phyloP scores from a whole-genome alignment of 225 moss, liverwort and hornwort genomes.

The Polytrichum formosum region DNA sequence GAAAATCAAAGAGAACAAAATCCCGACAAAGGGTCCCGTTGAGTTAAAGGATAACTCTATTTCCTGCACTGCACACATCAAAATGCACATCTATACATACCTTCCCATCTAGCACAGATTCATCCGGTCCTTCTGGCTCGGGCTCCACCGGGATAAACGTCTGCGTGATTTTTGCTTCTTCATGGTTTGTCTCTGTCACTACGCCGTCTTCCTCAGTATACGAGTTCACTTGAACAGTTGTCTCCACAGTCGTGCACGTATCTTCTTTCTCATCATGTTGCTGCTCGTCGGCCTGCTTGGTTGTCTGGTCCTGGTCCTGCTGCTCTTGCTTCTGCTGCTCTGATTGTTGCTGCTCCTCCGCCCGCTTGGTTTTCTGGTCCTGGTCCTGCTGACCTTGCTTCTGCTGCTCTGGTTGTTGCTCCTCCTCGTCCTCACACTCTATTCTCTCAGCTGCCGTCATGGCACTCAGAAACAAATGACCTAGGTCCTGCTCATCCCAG shows the following conservation, averaged over 20 bases:
- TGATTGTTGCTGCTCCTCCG: neutral
- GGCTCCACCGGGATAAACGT: neutral
- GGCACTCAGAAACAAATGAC: neutral
- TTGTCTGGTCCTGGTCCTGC: neutral
- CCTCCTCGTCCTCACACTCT: neutral
- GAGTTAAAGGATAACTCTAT: too few relatives aligned
- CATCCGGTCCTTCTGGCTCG: slow-evolving; percentile 12
- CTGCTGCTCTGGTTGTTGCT: neutral
- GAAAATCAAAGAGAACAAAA: too few relatives aligned
- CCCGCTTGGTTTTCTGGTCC: neutral
- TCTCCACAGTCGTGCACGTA: neutral
- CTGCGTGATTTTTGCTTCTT: slow-evolving; percentile 5
- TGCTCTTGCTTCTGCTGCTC: too few relatives aligned
- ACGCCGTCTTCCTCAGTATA: slow-evolving; percentile 13
- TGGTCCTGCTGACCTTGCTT: neutral
- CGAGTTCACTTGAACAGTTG: neutral
- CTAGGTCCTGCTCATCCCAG: neutral
- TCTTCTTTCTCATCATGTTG: neutral
- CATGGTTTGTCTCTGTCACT: slow-evolving; percentile 25
- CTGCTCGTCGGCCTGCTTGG: neutral
- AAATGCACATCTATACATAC: neutral
- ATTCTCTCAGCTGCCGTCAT: slow-evolving; percentile 5
- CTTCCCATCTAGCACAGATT: slow-evolving; percentile 11
- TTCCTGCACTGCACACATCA: neutral
- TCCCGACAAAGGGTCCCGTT: too few relatives aligned